Conservation (phyloP, 495 filamentous ascomycete species). For the Ramalina intermedia region DNA sequence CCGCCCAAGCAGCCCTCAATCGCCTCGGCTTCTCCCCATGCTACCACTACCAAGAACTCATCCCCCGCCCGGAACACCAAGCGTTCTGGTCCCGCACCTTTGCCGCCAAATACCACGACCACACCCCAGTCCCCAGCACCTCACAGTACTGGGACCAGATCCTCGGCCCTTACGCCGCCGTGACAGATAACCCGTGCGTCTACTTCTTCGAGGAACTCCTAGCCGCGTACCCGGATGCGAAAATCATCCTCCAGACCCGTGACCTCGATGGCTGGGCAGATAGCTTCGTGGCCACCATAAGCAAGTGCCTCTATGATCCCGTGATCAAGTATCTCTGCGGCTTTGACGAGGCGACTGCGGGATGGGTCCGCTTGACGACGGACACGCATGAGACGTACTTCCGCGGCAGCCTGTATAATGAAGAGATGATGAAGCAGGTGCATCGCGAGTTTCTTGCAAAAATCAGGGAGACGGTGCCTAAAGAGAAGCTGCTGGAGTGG, state of each 20-base stretch:
- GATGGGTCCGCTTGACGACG: no score
- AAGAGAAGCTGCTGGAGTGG: no score
- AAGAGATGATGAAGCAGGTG: no score
- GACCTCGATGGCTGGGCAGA: conserved; percentile 25
- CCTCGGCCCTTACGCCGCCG: conserved; percentile 27
- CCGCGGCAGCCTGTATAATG: no score
- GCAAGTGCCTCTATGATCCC: neutral
- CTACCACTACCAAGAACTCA: conserved; percentile 3
- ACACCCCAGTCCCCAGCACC: neutral
- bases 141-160: conserved; percentile 31
- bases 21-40: neutral
- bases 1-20: neutral
- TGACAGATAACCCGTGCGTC: conserved; percentile 22
- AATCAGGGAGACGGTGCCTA: no score
- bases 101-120: neutral
- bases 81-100: neutral
- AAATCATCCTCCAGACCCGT: conserved; percentile 30
- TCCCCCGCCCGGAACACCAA: neutral
- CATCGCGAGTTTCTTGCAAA: no score
- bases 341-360: no score
- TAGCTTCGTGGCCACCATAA: neutral
- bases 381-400: no score
- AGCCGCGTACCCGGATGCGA: conserved; percentile 30
- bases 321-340: no score
- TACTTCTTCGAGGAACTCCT: conserved; percentile 29